Evolutionary conservation across 2,329 filamentous ascomycete species (phyloP).

Genomic region (Claviceps fusiformis): DNA sequence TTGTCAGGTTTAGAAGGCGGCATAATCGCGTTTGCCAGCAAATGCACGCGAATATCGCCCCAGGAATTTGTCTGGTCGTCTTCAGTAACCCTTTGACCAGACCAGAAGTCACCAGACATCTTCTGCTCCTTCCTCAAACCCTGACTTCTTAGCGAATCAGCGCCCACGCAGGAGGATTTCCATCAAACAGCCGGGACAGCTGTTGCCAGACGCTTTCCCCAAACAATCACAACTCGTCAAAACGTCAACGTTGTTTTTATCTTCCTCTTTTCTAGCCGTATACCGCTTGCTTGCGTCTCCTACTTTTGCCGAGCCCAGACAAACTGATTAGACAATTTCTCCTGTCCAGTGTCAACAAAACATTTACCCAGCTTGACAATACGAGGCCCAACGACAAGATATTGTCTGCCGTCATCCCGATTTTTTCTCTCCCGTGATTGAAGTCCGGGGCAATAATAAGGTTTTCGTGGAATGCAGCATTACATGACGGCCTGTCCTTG

Average conservation of each 20-base stretch:
- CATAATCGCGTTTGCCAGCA: background rate
- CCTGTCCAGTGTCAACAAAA: background rate
- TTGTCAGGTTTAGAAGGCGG: background rate
- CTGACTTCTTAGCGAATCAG: background rate
- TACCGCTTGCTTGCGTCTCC: background rate
- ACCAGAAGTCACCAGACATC: background rate
- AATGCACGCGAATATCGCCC: background rate
- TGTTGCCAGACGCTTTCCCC: constrained; percentile 2
- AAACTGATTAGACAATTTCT: background rate
- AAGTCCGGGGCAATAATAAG: background rate
- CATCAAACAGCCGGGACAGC: constrained; percentile 2
- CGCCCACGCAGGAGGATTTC: background rate
- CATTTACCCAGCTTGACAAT: background rate
- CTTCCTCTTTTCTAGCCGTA: background rate
- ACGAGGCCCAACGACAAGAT: background rate
- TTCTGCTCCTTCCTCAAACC: background rate
- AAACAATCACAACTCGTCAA: background rate
- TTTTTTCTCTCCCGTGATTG: background rate
- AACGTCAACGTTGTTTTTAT: background rate
- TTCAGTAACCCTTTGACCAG: background rate
- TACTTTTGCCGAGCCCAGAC: background rate
- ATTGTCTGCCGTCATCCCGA: background rate
- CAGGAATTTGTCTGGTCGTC: background rate
- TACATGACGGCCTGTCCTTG: background rate
- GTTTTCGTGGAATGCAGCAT: background rate